phyloP scores from a whole-genome alignment of 2,329 filamentous ascomycete genomes.

The Didymella exigua region DNA sequence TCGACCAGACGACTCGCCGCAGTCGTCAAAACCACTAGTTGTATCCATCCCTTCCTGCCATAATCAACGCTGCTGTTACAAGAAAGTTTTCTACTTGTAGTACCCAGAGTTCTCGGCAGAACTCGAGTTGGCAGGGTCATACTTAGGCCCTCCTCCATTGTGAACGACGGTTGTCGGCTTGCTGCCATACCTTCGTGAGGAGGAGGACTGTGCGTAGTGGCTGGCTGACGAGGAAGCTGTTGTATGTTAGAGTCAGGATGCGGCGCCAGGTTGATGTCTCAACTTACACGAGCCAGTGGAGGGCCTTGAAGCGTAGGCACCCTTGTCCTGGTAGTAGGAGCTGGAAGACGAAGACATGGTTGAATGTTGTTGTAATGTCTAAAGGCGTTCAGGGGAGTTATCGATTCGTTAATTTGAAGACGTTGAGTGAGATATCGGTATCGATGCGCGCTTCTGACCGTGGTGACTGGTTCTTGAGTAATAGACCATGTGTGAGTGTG shows the following conservation, averaged over 20 bases:
- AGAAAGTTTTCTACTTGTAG: not conserved
- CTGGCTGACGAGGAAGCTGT: not conserved
- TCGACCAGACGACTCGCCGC: not conserved
- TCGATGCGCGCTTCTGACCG: too few relatives aligned
- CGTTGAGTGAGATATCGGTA: too few relatives aligned
- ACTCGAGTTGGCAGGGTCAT: conserved; percentile 7
- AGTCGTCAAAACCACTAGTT: not conserved
- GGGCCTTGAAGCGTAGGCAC: not conserved
- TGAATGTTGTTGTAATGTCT: not conserved
- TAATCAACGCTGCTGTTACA: not conserved
- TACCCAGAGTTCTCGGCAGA: conserved; percentile 2
- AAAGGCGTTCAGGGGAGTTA: not conserved
- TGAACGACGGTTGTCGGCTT: conserved; percentile 9
- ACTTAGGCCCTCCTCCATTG: conserved; percentile 1
- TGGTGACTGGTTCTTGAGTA: not conserved
- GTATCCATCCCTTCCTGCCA: conserved; percentile 10
- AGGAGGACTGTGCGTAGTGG: conserved; percentile 7
- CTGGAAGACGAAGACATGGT: conserved; percentile 8
- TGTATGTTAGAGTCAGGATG: not conserved
- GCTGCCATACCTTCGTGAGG: conserved; percentile 4
- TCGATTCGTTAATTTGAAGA: not conserved
- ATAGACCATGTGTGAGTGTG: not conserved
- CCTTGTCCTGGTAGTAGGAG: conserved; percentile 3
- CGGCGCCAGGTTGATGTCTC: not conserved
- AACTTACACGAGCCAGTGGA: conserved; percentile 5